Base-by-base conservation (phyloP, 139 green algal genomes). In the Chlorella sp. region DNA sequence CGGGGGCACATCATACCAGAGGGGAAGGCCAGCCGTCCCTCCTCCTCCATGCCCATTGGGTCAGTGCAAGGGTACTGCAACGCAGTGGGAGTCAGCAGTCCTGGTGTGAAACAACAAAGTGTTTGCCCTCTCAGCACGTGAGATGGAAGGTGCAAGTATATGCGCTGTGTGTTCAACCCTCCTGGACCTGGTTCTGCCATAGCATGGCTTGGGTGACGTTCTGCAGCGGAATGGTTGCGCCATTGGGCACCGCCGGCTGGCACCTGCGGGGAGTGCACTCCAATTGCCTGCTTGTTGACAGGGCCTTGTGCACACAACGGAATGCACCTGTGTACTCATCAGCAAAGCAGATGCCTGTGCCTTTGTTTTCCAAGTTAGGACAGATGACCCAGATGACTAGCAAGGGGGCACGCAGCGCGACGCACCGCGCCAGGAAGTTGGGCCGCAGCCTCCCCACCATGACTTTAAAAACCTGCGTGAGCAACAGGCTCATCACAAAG, bases 401-500 rank as follows among this genome's bases (percentile, higher is more conserved):
- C n/a, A n/a, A n/a, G n/a, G n/a, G n/a, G n/a, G n/a, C n/a, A 4
- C 57, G 25, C 15, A 38, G 26, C 12, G 86, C 81, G 13, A 83
- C 41, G 82, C 86, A 90, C 47, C 81, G 68, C n/a, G 70, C 55
- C 28, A 90, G 81, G 62, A 82, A 90, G 80, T 90, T 85, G 38
- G 86, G 86, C 23, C 86, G 70, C 70, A 85, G 80, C 20, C 86
- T 47, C 1, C 86, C 86, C 26, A 87, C 74, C 21, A 85, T 62
- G 30, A 84, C 32, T 69, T 92, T 92, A 41, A 75, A 84, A 32
- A 90, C 71, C 81, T 91, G 74, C n/a, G 76, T 82, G 25, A 82
- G 60, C 17, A 82, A 39, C 32, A 82, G 41, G 25, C 76, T 56
- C 34, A 85, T 55, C 25, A 76, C 63, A 60, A 84, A 84, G n/a